These are phyloP conservation scores for Hymenoscyphus fructigenus DNA, from an alignment of 2,329 filamentous ascomycete genomes.

Conservation along the genomic window DNA sequence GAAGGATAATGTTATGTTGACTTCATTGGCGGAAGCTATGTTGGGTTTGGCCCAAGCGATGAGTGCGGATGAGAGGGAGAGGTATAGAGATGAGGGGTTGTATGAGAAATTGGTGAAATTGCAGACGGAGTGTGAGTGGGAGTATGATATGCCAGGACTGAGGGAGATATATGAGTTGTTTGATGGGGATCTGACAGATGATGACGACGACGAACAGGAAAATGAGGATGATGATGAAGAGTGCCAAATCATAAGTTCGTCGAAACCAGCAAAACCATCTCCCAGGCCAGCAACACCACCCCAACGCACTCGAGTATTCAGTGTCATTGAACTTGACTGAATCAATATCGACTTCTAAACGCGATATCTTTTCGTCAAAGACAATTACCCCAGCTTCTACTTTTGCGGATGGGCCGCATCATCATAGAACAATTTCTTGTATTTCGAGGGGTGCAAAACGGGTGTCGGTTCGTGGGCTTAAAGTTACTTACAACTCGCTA, in stretches of 20 bases:
- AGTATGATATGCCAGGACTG: slow-evolving; percentile 14
- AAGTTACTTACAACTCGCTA: too few species aligned
- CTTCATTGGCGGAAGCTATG: slow-evolving; percentile 18
- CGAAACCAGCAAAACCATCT: not conserved
- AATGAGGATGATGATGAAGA: slow-evolving; percentile 1
- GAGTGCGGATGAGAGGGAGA: slow-evolving; percentile 18
- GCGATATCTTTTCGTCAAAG: not conserved
- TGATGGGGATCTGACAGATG: slow-evolving; percentile 11
- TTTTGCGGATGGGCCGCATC: too few species aligned
- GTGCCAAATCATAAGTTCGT: not conserved
- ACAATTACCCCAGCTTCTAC: too few species aligned
- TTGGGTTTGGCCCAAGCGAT: slow-evolving; percentile 14
- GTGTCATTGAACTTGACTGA: slow-evolving; percentile 16
- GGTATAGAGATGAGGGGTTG: slow-evolving; percentile 21
- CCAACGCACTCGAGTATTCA: slow-evolving; percentile 12
- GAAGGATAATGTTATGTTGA: slow-evolving; percentile 21
- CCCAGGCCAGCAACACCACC: not conserved
- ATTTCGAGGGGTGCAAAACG: too few species aligned
- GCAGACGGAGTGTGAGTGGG: slow-evolving; percentile 19
- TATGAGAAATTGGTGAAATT: slow-evolving; percentile 21
- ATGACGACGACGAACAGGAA: slow-evolving; percentile 1
- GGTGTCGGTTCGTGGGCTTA: too few species aligned
- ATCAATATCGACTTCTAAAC: not conserved
- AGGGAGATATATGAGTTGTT: slow-evolving; percentile 15
- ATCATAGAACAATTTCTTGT: too few species aligned